Evolutionary conservation across 164 flowering plant genomes (phyloP).

Genomic region (Piper longum): DNA sequence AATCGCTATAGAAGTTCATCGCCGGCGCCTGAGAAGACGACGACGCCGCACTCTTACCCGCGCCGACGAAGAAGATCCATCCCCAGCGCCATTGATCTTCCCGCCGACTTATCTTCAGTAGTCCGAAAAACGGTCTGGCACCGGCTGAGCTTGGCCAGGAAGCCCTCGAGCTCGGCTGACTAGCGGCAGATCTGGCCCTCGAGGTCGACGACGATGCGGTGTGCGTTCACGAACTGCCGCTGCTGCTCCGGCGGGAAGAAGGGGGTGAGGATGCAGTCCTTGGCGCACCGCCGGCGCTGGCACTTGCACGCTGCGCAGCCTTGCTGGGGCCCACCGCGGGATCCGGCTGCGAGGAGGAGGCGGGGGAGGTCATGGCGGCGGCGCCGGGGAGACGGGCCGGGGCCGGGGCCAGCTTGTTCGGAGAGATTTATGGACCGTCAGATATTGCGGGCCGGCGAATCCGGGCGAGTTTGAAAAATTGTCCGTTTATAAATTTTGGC

Average conservation of each 20-base stretch:
- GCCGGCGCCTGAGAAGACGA: neutral
- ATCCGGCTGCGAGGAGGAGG: neutral
- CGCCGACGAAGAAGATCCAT: neutral
- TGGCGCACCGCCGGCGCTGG: slow-evolving; percentile 58
- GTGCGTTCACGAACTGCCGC: slow-evolving; percentile 48
- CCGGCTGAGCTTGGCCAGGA: slow-evolving; percentile 25
- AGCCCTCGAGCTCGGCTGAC: slow-evolving; percentile 29
- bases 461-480: no score
- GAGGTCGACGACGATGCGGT: slow-evolving; percentile 26
- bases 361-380: neutral
- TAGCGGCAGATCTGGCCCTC: slow-evolving; percentile 18
- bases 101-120: neutral
- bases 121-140: slow-evolving; percentile 7
- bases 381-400: neutral
- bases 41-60: neutral
- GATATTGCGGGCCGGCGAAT: neutral
- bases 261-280: slow-evolving; percentile 57
- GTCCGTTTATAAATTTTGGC: no score
- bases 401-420: neutral
- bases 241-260: slow-evolving; percentile 51
- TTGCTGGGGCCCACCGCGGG: slow-evolving; percentile 19
- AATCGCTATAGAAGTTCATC: neutral
- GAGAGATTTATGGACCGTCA: neutral
- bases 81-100: neutral
- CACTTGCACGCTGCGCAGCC: slow-evolving; percentile 75